Evolutionary conservation across 176 grass and related monocot species (phyloP).

Genomic region (Phoenix dactylifera): DNA sequence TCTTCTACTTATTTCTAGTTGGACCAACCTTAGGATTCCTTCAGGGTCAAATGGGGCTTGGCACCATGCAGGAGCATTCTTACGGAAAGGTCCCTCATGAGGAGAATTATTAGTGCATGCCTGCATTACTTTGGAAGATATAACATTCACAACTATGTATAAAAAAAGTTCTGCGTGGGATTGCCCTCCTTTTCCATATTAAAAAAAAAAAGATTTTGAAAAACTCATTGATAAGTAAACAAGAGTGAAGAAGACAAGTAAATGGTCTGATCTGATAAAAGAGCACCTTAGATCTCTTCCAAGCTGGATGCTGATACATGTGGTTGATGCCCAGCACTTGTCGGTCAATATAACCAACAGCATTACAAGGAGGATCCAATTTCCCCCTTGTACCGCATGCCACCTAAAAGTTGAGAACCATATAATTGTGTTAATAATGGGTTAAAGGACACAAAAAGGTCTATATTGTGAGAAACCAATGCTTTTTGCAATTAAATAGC

Average conservation of each 20-base stretch:
- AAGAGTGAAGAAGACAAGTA: too few species aligned
- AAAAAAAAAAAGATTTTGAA: background rate
- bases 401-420: slow-evolving; percentile 39
- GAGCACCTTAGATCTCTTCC: slow-evolving; percentile 71
- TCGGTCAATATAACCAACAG: slow-evolving; percentile 73
- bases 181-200: too few species aligned
- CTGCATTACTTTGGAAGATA: slow-evolving; percentile 24
- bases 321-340: slow-evolving; percentile 78
- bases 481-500: background rate
- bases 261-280: background rate
- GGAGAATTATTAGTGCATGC: slow-evolving; percentile 73
- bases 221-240: background rate
- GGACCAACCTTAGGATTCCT: slow-evolving; percentile 60
- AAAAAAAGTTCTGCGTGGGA: background rate
- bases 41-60: slow-evolving; percentile 85
- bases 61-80: slow-evolving; percentile 72
- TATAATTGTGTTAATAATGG: background rate
- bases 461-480: too few species aligned
- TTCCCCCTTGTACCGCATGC: slow-evolving; percentile 73
- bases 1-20: too few species aligned
- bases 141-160: background rate
- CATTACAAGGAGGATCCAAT: slow-evolving; percentile 77
- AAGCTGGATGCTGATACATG: slow-evolving; percentile 74
- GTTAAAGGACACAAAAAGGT: too few species aligned
- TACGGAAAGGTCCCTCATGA: slow-evolving; percentile 57